Evolutionary conservation across 2,329 filamentous ascomycete species (phyloP).

Genomic region (Botryosphaeria dothidea): DNA sequence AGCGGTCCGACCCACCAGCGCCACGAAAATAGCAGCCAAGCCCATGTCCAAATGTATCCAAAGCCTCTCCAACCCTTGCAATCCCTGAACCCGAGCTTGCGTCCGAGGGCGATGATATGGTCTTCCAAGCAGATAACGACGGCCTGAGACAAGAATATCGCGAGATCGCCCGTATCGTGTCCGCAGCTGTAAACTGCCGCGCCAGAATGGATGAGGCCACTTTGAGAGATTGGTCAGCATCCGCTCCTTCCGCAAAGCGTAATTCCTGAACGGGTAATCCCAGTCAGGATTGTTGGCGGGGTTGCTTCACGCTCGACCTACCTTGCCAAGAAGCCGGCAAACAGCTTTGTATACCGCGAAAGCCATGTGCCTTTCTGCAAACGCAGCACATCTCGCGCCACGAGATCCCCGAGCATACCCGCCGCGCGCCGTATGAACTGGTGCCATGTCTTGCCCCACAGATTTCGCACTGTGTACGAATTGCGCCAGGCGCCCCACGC

Average conservation of each 20-base stretch:
- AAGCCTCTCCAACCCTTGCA: conserved; percentile 24
- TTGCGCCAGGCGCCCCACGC: conserved; percentile 26
- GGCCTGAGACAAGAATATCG: conserved; percentile 29
- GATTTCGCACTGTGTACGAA: conserved; percentile 25
- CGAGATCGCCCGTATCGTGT: conserved; percentile 24
- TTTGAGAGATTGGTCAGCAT: not conserved
- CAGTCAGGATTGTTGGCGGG: too few relatives aligned
- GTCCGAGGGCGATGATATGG: conserved; percentile 29
- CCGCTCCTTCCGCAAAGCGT: not conserved
- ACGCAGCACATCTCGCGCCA: conserved; percentile 26
- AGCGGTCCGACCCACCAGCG: not conserved
- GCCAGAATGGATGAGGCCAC: conserved; percentile 23
- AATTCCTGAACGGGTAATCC: not conserved
- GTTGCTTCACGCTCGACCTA: not conserved
- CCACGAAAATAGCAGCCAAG: not conserved
- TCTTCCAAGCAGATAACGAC: conserved; percentile 32
- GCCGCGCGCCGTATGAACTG: conserved; percentile 28
- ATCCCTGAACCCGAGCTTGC: conserved; percentile 25
- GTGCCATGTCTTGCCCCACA: conserved; percentile 32
- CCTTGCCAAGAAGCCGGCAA: conserved; percentile 28
- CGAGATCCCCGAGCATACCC: conserved; percentile 23
- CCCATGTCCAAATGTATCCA: conserved; percentile 27
- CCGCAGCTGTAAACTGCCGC: conserved; percentile 25
- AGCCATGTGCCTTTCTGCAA: conserved; percentile 30
- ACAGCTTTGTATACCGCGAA: conserved; percentile 34